A percentile compares a stretch with the other conserved stretches of the same genome.
phyloP scores from a whole-genome alignment of 2,329 filamentous ascomycete genomes.

The Pseudopyrenochaeta lycopersici region DNA sequence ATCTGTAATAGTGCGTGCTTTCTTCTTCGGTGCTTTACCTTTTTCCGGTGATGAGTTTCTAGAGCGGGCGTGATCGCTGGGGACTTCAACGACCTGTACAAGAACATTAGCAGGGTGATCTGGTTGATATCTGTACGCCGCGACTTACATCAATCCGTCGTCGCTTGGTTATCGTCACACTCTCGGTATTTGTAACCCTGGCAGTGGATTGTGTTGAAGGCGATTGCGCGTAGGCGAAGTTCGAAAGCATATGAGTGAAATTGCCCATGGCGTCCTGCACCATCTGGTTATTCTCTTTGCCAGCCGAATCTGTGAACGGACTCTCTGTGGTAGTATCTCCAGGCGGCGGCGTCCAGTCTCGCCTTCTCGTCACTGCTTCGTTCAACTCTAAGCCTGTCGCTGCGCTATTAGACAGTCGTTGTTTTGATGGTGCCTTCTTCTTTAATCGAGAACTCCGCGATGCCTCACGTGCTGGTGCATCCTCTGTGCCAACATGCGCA shows the following conservation, averaged over 20 bases:
- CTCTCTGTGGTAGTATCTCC: constrained; percentile 31
- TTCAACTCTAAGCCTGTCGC: constrained; percentile 35
- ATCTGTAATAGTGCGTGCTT: constrained; percentile 51
- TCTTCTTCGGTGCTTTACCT: constrained; percentile 49
- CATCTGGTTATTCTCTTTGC: constrained; percentile 34
- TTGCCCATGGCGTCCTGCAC: constrained; percentile 6
- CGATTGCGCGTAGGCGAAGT: constrained; percentile 36
- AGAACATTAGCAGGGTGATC: not conserved
- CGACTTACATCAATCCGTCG: constrained; percentile 38
- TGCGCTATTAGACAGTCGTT: constrained; percentile 11
- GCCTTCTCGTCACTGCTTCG: constrained; percentile 39
- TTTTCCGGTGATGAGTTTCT: constrained; percentile 40
- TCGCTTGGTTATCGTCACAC: constrained; percentile 31
- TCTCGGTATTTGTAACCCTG: constrained; percentile 4
- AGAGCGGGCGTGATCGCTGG: constrained; percentile 27
- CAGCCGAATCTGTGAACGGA: constrained; percentile 24
- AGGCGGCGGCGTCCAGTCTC: constrained; percentile 48
- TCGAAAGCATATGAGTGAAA: constrained; percentile 40
- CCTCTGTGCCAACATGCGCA: not conserved
- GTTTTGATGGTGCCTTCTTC: constrained; percentile 19
- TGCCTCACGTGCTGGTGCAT: constrained; percentile 35
- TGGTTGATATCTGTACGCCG: not conserved
- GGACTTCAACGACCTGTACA: constrained; percentile 36
- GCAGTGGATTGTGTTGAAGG: constrained; percentile 12
- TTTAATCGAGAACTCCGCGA: constrained; percentile 29